Base-by-base conservation (phyloP, 169 alveolate genomes). In the Plasmodium gaboni region DNA sequence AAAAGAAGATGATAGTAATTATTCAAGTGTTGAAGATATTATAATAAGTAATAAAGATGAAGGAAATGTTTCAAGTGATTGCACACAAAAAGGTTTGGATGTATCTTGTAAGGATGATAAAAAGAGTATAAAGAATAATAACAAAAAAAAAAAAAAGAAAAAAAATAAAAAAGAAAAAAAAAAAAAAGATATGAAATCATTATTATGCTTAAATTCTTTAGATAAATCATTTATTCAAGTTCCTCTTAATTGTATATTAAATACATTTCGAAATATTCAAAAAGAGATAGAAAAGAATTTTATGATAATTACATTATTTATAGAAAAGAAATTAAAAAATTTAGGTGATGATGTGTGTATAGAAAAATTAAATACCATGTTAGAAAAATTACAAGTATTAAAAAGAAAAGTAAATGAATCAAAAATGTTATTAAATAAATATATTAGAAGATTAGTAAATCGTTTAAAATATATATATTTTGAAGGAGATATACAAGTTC, bases 401-500 rank as follows among this genome's bases (percentile, higher is more conserved):
- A 70, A 71, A 70, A 80, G 26, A 15, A 80, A 67, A 68, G 83
- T 80, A 13, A 53, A 51, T 26, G 83, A 80, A 67, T 80, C 91
- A 1, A 80, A 80, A 22, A 0, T 32, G 2, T 24, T 44, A 32
- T n/a, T 80, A 59, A 48, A 69, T 38, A 32, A 67, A 53, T 67
- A 53, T 51, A 59, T 80, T 1, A 80, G 51, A 44, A 70, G 72
- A 42, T 69, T 80, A 44, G 63, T 46, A 15, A 67, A 17, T 38
- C 55, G 91, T 51, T 22, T 80, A 13, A 44, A 68, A 26, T 68
- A 69, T 55, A 61, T 80, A 15, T 80, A 80, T 68, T 55, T 32
- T 6, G 91, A 80, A 51, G 83, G 53, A 55, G 91, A 80, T 80
- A 80, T 80, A 17, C 91, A 80, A 50, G 32, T 80, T 24, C 85